Evolutionary conservation across 768 basidiomycete species (phyloP), one percentile per base, ranked within the genome.

Genomic region (Phaeolepiota aurea): DNA sequence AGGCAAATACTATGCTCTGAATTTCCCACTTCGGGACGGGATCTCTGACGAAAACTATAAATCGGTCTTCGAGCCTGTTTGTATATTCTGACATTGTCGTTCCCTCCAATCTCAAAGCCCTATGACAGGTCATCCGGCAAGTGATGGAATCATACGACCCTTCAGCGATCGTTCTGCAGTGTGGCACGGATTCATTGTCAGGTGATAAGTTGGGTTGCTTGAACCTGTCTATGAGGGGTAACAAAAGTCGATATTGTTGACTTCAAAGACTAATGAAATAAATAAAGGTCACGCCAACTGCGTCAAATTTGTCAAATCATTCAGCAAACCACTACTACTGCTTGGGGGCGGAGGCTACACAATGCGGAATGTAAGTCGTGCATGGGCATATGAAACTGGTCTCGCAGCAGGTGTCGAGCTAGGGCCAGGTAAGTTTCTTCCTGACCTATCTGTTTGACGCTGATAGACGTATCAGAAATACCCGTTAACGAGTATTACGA

Each of bases 401-500:
- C 63, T 99, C 32, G 96, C 96, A n/a, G 92, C 94, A 16, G 96
- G 96, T 9, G 87, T 93, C 15, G 92, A 98, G 59, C 75, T 99
- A 11, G 83, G 80, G 14, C 72, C 79, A 51, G 79, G 93, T 92
- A 62, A 49, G 21, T n/a, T 21, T 35, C 16, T 3, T 13, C 16
- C 32, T 32, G 22, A n/a, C n/a, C 5, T 16, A 28, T 18, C 15
- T 23, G 23, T 37, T 22, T 23, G 42, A 23, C 38, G 32, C 5
- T n/a, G 23, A 25, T 28, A 15, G 16, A 37, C 20, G 5, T 43
- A 38, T 39, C 21, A 93, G 94, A 89, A 55, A 94, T 99, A 40
- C 96, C 96, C 2, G 84, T 93, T 48, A 99, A 98, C 54, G 96
- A 99, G 63, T 99, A 98, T 64, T 98, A 93, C 55, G 94, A 98